Evolutionary conservation across 352 stramenopile species (phyloP).

Genomic region (Aphanomyces euteiches): DNA sequence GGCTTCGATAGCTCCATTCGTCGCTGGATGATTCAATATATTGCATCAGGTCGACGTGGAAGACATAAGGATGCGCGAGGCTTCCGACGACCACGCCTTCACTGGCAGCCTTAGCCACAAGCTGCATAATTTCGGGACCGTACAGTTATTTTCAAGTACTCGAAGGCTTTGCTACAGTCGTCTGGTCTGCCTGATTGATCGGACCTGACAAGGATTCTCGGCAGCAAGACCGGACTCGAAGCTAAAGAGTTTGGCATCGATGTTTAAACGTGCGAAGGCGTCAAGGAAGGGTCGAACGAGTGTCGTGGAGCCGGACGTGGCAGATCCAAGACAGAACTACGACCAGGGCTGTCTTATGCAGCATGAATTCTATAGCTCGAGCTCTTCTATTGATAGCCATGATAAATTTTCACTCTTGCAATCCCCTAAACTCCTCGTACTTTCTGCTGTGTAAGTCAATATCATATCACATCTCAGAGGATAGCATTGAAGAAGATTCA

Average conservation of each 20-base stretch:
- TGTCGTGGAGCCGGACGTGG: background rate
- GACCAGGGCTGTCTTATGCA: background rate
- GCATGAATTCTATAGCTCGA: too few relatives aligned
- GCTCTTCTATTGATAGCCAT: too few relatives aligned
- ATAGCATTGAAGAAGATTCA: too few relatives aligned
- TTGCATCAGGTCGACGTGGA: background rate
- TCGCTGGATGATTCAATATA: background rate
- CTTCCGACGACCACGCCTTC: background rate
- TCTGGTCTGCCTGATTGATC: background rate
- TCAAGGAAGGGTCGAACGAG: background rate
- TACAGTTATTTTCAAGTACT: background rate
- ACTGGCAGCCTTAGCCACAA: background rate
- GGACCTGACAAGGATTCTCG: background rate
- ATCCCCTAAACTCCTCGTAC: too few relatives aligned
- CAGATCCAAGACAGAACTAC: background rate
- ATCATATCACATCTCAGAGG: too few relatives aligned
- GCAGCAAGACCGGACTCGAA: background rate
- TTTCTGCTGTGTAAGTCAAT: too few relatives aligned
- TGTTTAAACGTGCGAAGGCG: background rate
- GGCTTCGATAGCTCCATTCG: background rate
- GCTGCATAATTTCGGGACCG: background rate
- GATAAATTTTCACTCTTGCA: too few relatives aligned
- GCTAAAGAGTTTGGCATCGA: background rate
- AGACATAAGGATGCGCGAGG: background rate
- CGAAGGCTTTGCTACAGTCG: background rate